Evolutionary conservation across 768 basidiomycete species (phyloP).

Genomic region (Galerina sulciceps): DNA sequence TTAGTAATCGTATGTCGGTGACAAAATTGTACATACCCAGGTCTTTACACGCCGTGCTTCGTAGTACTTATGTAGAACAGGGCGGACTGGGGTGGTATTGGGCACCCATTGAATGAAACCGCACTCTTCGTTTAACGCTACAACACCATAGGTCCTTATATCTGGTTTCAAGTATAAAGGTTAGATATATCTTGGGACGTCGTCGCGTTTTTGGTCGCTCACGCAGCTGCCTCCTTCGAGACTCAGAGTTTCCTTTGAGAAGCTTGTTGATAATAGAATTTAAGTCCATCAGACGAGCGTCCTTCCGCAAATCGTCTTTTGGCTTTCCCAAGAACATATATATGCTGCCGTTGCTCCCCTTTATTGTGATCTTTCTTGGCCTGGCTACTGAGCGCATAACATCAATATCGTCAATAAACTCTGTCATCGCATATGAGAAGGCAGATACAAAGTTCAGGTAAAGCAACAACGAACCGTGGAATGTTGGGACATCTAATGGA

Average conservation of each 20-base stretch:
- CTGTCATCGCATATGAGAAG: conserved; percentile 38
- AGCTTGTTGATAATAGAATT: conserved; percentile 97
- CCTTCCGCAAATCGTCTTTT: conserved; percentile 96
- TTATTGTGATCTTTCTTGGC: conserved; percentile 88
- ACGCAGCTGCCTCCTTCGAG: conserved; percentile 90
- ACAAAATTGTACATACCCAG: conserved; percentile 39
- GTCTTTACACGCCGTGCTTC: conserved; percentile 42
- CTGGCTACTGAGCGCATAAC: conserved; percentile 91
- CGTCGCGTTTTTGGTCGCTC: conserved; percentile 33
- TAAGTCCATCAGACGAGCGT: conserved; percentile 97
- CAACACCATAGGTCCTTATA: conserved; percentile 98
- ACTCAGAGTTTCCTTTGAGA: conserved; percentile 91
- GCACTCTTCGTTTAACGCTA: conserved; percentile 95
- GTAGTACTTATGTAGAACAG: conserved; percentile 74
- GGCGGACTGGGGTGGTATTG: conserved; percentile 84
- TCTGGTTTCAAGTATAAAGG: conserved; percentile 46
- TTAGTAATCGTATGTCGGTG: not conserved
- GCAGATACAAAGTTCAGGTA: not conserved
- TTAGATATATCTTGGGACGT: not conserved
- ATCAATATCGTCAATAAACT: conserved; percentile 80
- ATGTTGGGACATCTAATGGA: conserved; percentile 73
- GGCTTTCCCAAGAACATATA: conserved; percentile 97
- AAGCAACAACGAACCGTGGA: conserved; percentile 56
- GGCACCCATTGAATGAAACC: conserved; percentile 99
- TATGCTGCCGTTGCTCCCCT: conserved; percentile 77